These are phyloP conservation scores for Kluyveromyces wickerhamii DNA, from an alignment of 805 yeast species.

Conservation along the genomic window DNA sequence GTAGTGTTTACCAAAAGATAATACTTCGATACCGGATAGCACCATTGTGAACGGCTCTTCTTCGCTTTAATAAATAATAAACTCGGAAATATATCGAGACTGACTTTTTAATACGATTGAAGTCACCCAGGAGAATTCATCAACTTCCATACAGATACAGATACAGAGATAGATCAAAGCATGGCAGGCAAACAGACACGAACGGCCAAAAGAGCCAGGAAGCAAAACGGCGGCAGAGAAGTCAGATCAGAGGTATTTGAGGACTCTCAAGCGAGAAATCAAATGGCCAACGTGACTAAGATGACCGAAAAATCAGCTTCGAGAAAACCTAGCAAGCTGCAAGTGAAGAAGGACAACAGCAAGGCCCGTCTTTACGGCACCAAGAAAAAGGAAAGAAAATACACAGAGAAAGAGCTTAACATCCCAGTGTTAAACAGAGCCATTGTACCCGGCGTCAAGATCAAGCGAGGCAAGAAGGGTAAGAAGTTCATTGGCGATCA, in stretches of 20 bases:
- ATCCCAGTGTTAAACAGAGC: slow-evolving; percentile 78
- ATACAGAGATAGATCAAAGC: too few relatives aligned
- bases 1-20: too few relatives aligned
- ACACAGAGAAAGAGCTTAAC: slow-evolving; percentile 70
- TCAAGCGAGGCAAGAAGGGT: slow-evolving; percentile 77
- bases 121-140: too few relatives aligned
- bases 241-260: slow-evolving; percentile 59
- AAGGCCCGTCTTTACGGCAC: slow-evolving; percentile 61
- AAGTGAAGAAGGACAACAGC: slow-evolving; percentile 60
- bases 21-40: too few relatives aligned
- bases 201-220: slow-evolving; percentile 47
- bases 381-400: slow-evolving; percentile 41
- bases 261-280: slow-evolving; percentile 64
- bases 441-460: slow-evolving; percentile 75
- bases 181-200: slow-evolving; percentile 57
- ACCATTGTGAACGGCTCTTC: too few relatives aligned
- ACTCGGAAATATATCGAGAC: too few relatives aligned
- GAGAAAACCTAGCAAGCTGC: slow-evolving; percentile 40
- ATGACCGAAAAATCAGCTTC: slow-evolving; percentile 51
- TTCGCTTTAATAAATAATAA: too few relatives aligned
- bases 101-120: too few relatives aligned
- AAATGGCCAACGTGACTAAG: slow-evolving; percentile 45
- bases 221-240: slow-evolving; percentile 46
- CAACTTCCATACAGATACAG: too few relatives aligned
- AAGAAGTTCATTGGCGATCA: slow-evolving; percentile 69